Conservation (phyloP, 768 basidiomycete species). For the Rhodosporidiobolus odoratus region DNA sequence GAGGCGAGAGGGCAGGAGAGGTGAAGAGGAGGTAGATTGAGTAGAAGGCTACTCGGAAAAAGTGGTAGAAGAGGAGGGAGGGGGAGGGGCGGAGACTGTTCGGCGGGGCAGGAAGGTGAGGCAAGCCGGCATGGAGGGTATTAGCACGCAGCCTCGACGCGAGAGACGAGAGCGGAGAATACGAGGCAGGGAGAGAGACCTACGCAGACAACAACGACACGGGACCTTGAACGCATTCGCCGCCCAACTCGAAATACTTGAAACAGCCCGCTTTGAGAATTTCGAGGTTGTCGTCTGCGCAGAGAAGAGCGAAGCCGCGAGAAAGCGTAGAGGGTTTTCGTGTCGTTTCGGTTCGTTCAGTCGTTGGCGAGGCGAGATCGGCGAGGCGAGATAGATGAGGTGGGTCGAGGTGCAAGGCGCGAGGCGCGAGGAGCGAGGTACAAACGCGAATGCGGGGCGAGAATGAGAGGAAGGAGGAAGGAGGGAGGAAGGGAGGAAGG, state of each 20-base stretch:
- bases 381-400: too few relatives aligned
- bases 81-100: constrained; percentile 77
- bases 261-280: constrained; percentile 69
- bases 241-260: constrained; percentile 93
- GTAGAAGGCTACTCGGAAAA: constrained; percentile 93
- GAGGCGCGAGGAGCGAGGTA: not conserved
- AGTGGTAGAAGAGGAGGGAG: constrained; percentile 73
- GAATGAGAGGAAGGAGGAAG: not conserved
- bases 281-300: constrained; percentile 48
- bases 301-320: too few relatives aligned
- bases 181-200: constrained; percentile 63
- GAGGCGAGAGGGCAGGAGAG: constrained; percentile 48
- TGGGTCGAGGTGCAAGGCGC: too few relatives aligned
- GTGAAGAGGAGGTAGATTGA: constrained; percentile 86
- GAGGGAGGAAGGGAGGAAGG: not conserved
- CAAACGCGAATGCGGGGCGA: not conserved
- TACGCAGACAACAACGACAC: constrained; percentile 85
- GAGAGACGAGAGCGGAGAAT: constrained; percentile 77
- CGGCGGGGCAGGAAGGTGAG: not conserved
- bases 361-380: too few relatives aligned
- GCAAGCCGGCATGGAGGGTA: constrained; percentile 42
- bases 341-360: too few relatives aligned
- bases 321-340: too few relatives aligned
- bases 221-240: constrained; percentile 78
- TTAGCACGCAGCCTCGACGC: too few relatives aligned